phyloP scores from a whole-genome alignment of 305 asterid genomes.

The Solanum hybrid region DNA sequence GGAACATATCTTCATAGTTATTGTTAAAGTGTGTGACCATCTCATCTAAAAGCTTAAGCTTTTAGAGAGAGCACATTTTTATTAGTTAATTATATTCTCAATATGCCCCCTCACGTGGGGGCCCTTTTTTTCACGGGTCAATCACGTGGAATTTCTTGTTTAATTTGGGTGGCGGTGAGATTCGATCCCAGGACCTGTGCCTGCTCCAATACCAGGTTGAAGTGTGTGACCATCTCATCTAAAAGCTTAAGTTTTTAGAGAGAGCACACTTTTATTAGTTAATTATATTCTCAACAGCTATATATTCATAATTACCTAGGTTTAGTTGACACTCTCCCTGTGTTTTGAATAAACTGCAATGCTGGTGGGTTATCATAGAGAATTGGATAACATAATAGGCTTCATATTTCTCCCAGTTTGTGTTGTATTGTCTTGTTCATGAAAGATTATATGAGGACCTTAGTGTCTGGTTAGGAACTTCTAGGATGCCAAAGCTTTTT shows the following conservation, averaged over 20 bases:
- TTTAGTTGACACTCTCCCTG: not conserved
- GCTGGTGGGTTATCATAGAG: not conserved
- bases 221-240: not conserved
- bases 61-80: not conserved
- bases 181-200: not conserved
- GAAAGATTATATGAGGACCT: not conserved
- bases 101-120: not conserved
- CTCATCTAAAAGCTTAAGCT: not conserved
- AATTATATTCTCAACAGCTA: not conserved
- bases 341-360: not conserved
- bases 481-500: not conserved
- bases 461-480: not conserved
- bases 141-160: not conserved
- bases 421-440: not conserved
- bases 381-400: not conserved
- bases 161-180: not conserved
- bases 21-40: not conserved
- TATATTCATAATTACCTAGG: not conserved
- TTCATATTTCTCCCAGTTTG: not conserved
- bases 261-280: not conserved
- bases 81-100: not conserved
- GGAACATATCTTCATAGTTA: not conserved
- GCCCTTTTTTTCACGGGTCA: not conserved
- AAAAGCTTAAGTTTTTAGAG: too few relatives aligned
- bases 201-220: not conserved